Evolutionary conservation across 371 early-diverging fungal genomes (phyloP), one percentile per base, ranked within the genome.

Genomic region (Nematocida sp.): DNA sequence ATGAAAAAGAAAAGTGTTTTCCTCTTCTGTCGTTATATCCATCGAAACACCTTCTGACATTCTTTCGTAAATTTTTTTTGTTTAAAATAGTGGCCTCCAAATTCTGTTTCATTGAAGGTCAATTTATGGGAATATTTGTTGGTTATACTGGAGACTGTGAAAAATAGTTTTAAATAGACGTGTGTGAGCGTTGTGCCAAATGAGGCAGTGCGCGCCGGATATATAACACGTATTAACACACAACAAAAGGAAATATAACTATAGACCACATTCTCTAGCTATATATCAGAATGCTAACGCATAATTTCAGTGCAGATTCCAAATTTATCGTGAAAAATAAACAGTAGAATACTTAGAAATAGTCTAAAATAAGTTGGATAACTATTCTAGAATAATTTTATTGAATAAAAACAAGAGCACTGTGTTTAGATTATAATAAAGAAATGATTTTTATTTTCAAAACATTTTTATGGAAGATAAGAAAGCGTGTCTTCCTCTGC

Each of bases 21-120:
- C 80, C 47, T 78, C 80, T 42, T 78, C 80, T 67, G 74, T 27
- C n/a, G 80, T 78, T 60, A 78, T 55, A 45, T 78, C 80, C 50
- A 47, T 60, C 33, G 67, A 11, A 33, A 40, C 15, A 13, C 54
- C 45, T 23, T 78, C 57, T 13, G 71, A 42, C 80, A 78, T 78
- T 47, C 33, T n/a, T n/a, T 57, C 46, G 27, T 33, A 62, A 78
- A 78, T 60, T 60, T 20, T 69, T 50, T 78, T 67, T 70, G 42
- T 46, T 78, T 78, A 70, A 78, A 78, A 78, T 66, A 44, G 52
- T 40, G 27, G 9, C 52, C 52, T 67, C 54, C 54, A 50, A 50
- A 67, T 50, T 27, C 33, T 67, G 69, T 67, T 67, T 67, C 69
- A 67, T 40, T 67, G 50, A 18, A 42, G 11, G n/a, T 7, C 6